Evolutionary conservation across 164 flowering plant genomes (phyloP).

Genomic region (Macadamia tetraphylla): DNA sequence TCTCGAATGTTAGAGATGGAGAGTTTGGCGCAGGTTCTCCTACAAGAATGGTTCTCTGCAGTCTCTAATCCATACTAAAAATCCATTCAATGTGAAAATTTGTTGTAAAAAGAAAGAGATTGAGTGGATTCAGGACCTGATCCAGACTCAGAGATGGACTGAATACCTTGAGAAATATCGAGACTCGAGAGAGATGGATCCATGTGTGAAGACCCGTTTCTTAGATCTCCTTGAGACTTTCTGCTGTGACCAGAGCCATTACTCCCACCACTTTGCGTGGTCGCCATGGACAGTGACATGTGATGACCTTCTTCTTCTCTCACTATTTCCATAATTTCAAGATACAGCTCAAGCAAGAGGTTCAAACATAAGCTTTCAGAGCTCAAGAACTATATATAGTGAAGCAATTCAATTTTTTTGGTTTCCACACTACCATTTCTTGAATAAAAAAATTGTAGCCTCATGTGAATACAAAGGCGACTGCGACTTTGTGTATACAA

Average conservation of each 20-base stretch:
- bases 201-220: slow-evolving; percentile 50
- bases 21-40: too few relatives aligned
- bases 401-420: too few relatives aligned
- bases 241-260: slow-evolving; percentile 71
- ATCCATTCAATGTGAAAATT: too few relatives aligned
- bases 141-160: background rate
- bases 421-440: too few relatives aligned
- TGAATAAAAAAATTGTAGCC: too few relatives aligned
- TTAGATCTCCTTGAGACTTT: slow-evolving; percentile 54
- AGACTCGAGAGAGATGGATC: slow-evolving; percentile 76
- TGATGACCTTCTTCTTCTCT: slow-evolving; percentile 42
- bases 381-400: too few relatives aligned
- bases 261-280: slow-evolving; percentile 67
- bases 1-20: background rate
- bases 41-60: too few relatives aligned
- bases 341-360: background rate
- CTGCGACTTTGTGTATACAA: too few relatives aligned
- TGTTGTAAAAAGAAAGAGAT: too few relatives aligned
- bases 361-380: background rate
- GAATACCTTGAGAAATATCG: slow-evolving; percentile 71
- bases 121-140: too few relatives aligned
- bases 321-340: slow-evolving; percentile 36
- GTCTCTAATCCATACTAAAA: too few relatives aligned
- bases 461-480: too few relatives aligned
- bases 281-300: slow-evolving; percentile 38